phyloP scores from a whole-genome alignment of 75 land plant species.

The Cryptomeria japonica region DNA sequence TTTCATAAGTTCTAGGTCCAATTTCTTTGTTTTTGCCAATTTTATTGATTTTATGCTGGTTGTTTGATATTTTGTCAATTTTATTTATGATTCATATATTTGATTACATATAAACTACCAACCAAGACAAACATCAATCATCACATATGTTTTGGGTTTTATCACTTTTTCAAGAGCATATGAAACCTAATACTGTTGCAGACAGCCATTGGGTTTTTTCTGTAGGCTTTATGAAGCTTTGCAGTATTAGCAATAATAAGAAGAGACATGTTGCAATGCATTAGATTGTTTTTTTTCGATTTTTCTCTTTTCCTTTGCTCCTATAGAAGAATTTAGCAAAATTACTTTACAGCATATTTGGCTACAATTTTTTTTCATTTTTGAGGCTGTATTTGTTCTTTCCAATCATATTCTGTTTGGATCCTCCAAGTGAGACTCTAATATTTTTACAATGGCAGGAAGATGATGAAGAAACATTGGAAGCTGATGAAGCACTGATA shows the following conservation, averaged over 20 bases:
- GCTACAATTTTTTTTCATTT: neutral
- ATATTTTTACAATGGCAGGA: slow-evolving; percentile 46
- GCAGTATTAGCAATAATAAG: neutral
- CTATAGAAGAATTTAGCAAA: neutral
- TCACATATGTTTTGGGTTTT: neutral
- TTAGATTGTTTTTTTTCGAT: neutral
- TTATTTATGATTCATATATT: neutral
- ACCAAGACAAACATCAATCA: neutral
- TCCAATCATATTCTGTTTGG: neutral
- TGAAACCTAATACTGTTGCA: neutral
- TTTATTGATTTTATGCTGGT: neutral
- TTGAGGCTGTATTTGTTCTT: neutral
- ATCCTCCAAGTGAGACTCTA: neutral
- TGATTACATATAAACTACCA: neutral
- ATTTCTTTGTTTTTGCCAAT: neutral
- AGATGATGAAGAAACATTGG: slow-evolving; percentile 93
- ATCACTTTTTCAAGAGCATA: neutral
- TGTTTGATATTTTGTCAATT: neutral
- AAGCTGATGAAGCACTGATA: slow-evolving; percentile 93
- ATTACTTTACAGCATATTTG: neutral
- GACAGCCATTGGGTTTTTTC: neutral
- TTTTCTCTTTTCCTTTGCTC: neutral
- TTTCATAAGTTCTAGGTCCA: neutral
- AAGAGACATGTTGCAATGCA: neutral
- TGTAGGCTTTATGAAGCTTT: neutral